These are phyloP conservation scores for Thielaviopsis populi DNA, from an alignment of 2,329 filamentous ascomycete species.

Conservation along the genomic window DNA sequence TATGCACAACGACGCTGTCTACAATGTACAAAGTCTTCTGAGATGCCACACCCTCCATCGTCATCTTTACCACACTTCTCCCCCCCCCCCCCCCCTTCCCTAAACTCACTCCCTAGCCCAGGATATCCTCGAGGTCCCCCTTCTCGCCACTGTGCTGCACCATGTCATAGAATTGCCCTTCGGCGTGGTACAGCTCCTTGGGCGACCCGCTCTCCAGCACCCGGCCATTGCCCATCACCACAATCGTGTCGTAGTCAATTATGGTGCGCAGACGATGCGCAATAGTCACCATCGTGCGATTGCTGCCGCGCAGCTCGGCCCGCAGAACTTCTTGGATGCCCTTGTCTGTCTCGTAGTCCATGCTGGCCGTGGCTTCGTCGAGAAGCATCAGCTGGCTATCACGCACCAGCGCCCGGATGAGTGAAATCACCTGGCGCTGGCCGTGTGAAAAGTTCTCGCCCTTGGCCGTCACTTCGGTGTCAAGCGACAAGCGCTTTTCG, in stretches of 20 bases:
- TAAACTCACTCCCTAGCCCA: too few species aligned
- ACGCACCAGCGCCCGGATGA: constrained; percentile 33
- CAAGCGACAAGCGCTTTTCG: constrained; percentile 24
- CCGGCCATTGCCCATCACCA: constrained; percentile 33
- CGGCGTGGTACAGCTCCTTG: constrained; percentile 30
- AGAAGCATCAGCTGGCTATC: constrained; percentile 33
- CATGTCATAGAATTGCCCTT: constrained; percentile 39
- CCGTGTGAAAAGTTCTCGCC: constrained; percentile 34
- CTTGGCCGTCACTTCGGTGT: constrained; percentile 29
- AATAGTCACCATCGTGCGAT: constrained; percentile 34
- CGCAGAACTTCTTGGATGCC: constrained; percentile 33
- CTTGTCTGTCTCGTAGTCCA: constrained; percentile 34
- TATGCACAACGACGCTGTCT: not conserved
- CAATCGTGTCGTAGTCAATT: constrained; percentile 35
- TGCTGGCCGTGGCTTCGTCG: constrained; percentile 36
- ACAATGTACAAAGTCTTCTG: not conserved
- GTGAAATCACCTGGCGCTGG: constrained; percentile 34
- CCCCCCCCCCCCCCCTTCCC: not conserved
- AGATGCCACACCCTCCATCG: too few species aligned
- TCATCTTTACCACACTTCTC: not conserved
- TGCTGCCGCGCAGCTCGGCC: constrained; percentile 31
- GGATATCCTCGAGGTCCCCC: constrained; percentile 20
- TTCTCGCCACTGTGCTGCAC: constrained; percentile 39
- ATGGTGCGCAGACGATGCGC: constrained; percentile 37
- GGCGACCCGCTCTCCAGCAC: constrained; percentile 36